Conservation (phyloP, 2,329 filamentous ascomycete genomes). For the Huntiella moniliformis region DNA sequence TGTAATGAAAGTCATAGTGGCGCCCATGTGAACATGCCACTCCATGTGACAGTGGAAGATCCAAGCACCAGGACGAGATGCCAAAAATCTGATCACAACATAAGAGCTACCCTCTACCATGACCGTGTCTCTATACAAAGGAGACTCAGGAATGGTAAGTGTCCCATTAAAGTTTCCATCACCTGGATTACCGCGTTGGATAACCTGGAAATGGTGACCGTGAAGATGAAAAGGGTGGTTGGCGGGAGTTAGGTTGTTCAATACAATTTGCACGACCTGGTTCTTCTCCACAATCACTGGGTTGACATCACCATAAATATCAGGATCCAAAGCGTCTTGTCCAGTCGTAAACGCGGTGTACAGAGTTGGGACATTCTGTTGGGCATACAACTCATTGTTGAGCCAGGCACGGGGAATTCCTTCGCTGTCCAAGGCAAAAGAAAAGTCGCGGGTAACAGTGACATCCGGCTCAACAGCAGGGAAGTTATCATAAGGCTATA, state of each 20-base stretch:
- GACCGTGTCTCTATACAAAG: conserved; percentile 31
- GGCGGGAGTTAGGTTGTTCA: conserved; percentile 32
- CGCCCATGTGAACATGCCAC: conserved; percentile 33
- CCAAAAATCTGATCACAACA: conserved; percentile 26
- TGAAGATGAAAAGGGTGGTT: conserved; percentile 35
- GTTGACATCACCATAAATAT: conserved; percentile 25
- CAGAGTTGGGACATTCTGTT: conserved; percentile 48
- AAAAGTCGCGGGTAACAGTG: conserved; percentile 21
- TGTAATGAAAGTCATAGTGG: conserved; percentile 23
- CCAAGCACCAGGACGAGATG: conserved; percentile 28
- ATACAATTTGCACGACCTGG: conserved; percentile 26
- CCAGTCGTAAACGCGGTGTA: conserved; percentile 49
- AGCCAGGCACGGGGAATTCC: conserved; percentile 32
- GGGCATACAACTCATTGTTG: conserved; percentile 34
- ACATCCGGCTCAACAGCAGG: conserved; percentile 14
- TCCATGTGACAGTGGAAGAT: conserved; percentile 34
- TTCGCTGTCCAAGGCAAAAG: conserved; percentile 41
- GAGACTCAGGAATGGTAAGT: conserved; percentile 17
- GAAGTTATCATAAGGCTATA: conserved; percentile 42
- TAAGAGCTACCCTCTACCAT: conserved; percentile 28
- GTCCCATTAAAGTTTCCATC: conserved; percentile 19
- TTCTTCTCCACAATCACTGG: conserved; percentile 22
- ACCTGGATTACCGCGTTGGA: conserved; percentile 16
- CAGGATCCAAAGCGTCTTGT: conserved; percentile 22
- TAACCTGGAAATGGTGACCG: conserved; percentile 36